Evolutionary conservation across 129 eudicot species (phyloP).

Genomic region (Saussurea involucrata): DNA sequence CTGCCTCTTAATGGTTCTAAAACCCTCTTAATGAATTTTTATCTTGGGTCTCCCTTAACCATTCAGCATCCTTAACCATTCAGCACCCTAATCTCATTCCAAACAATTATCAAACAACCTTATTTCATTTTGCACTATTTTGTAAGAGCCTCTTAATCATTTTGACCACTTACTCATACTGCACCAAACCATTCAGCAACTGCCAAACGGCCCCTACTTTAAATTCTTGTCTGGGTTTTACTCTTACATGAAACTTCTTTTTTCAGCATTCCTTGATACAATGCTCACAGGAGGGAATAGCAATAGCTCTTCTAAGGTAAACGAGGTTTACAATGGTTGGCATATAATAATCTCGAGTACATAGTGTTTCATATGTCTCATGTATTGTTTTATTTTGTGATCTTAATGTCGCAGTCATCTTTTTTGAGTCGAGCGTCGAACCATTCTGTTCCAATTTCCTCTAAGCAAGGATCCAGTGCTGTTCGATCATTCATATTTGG

Average conservation of each 20-base stretch:
- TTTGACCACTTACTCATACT: too few relatives aligned
- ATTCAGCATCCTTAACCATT: too few relatives aligned
- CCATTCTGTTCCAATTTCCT: conserved; percentile 43
- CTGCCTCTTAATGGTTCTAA: too few relatives aligned
- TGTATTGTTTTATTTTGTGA: not conserved
- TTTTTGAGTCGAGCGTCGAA: conserved; percentile 56
- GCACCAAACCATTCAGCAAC: too few relatives aligned
- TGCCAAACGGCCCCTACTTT: too few relatives aligned
- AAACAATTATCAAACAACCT: too few relatives aligned
- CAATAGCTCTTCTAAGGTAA: conserved; percentile 53
- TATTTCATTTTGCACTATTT: too few relatives aligned
- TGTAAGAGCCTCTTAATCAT: too few relatives aligned
- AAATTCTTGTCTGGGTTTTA: too few relatives aligned
- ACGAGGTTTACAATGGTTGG: not conserved
- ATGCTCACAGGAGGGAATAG: conserved; percentile 64
- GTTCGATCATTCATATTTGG: conserved; percentile 68
- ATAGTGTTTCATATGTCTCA: not conserved
- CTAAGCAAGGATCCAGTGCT: conserved; percentile 45
- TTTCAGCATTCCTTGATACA: conserved; percentile 71
- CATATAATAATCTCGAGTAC: not conserved
- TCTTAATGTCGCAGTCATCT: conserved; percentile 59
- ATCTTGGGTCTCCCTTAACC: too few relatives aligned
- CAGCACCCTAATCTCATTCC: too few relatives aligned
- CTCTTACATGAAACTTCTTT: conserved; percentile 5
- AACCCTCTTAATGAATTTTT: too few relatives aligned